Base-by-base conservation (phyloP, 345 rosid genomes). In the Hypericum androsaemum region DNA sequence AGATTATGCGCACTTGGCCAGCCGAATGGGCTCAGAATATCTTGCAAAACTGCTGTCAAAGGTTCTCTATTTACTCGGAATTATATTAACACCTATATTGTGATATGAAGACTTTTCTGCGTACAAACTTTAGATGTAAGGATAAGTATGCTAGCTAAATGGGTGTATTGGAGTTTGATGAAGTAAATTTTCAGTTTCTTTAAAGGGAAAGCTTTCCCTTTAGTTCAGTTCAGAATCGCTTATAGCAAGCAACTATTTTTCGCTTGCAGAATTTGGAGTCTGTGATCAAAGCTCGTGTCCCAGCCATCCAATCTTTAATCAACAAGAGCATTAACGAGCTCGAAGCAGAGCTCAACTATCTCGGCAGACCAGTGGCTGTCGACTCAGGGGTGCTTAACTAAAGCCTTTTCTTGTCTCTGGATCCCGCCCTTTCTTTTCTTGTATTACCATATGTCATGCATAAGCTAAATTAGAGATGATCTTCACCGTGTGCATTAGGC, bases 21-120 rank as follows among this genome's bases (percentile, higher is more conserved):
- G 54, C 54, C 10, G 54, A 35, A 50, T 50, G 54, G 54, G 54
- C 39, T 50, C 54, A 10, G 40, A 50, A 50, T 50, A 50, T 36
- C 54, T 50, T 50, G 54, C 54, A 32, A 50, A 50, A 12, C 41
- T 50, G 10, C 54, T 50, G 10, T 50, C 54, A 32, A 50, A 50
- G 54, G 39, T 50, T 36, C 13, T 5, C 7, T 6, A 5, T 50
- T 50, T 5, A 10, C 8, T 50, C 54, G 10, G 7, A 36, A 6
- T 9, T 28, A n/a, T 4, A 14, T 47, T 12, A 22, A 22, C 32
- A 22, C 2, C 32, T 22, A 22, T 22, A n/a, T n/a, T n/a, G 32
- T 22, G 32, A 22, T 22, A 22, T 22, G 32, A 22, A 22, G 32
- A 22, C 2, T 22, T 22, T 22, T 22, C 32, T 22, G 32, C 32